Conservation (phyloP, 2,329 filamentous ascomycete species). For the Colletotrichum sp. region DNA sequence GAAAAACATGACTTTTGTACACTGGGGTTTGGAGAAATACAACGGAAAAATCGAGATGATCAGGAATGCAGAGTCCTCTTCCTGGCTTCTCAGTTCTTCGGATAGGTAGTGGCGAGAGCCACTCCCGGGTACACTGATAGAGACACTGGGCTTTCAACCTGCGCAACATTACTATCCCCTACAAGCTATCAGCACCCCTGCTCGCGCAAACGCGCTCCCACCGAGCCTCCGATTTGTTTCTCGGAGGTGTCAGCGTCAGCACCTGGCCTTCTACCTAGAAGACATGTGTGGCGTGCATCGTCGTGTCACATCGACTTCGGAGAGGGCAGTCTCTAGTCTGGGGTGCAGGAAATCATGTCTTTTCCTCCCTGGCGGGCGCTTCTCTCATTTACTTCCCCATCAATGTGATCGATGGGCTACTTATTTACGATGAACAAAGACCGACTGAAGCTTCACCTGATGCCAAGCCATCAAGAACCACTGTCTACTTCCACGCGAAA, state of each 20-base stretch:
- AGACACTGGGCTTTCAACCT: background rate
- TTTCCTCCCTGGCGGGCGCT: background rate
- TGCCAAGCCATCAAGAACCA: background rate
- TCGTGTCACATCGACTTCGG: background rate
- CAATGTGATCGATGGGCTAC: background rate
- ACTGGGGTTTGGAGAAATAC: background rate
- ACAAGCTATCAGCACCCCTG: background rate
- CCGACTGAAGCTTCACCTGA: background rate
- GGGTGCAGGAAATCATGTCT: slow-evolving; percentile 4
- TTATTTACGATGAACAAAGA: background rate
- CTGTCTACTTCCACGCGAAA: background rate
- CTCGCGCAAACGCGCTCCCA: background rate
- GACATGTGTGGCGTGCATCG: background rate
- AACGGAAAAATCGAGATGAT: background rate
- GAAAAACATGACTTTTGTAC: background rate
- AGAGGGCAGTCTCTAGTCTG: background rate
- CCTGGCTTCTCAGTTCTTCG: background rate
- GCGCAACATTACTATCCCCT: background rate
- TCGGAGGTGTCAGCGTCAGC: background rate
- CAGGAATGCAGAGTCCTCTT: background rate
- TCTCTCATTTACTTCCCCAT: background rate
- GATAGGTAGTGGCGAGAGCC: background rate
- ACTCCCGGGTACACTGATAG: background rate
- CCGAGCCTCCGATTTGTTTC: background rate
- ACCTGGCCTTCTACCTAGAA: background rate